Percentiles rank a stretch among this genome's conserved stretches.
These are phyloP conservation scores for Pseudogymnoascus sp. DNA, from an alignment of 2,329 filamentous ascomycete genomes.

Conservation along the genomic window DNA sequence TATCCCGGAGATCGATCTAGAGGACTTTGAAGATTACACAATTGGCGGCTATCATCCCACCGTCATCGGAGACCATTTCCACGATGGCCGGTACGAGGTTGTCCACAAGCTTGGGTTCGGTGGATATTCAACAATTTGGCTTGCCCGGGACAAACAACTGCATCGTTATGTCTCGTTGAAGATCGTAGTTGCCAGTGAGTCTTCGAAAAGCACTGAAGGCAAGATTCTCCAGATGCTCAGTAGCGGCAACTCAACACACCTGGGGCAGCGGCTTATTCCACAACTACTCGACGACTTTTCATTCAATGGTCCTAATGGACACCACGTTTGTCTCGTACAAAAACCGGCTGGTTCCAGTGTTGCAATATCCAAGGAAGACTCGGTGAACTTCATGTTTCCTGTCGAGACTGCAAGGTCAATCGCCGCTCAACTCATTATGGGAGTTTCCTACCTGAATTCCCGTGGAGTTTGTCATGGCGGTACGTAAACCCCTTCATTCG, in stretches of 20 bases:
- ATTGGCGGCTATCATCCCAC: constrained; percentile 37
- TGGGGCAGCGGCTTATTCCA: constrained; percentile 26
- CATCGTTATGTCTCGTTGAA: constrained; percentile 14
- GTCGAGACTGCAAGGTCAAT: not conserved
- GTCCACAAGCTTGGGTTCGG: constrained; percentile 40
- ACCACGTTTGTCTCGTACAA: constrained; percentile 36
- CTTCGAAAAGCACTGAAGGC: not conserved
- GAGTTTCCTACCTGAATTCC: not conserved
- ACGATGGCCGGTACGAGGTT: constrained; percentile 34
- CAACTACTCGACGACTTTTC: constrained; percentile 32
- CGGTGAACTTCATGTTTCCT: not conserved
- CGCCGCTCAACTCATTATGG: not conserved
- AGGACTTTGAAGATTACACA: constrained; percentile 15
- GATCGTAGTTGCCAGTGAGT: constrained; percentile 11
- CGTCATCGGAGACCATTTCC: constrained; percentile 33
- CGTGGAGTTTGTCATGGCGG: not conserved
- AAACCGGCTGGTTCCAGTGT: constrained; percentile 17
- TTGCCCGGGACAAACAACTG: constrained; percentile 27
- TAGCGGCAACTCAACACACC: constrained; percentile 10
- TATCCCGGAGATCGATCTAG: not conserved
- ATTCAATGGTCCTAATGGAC: constrained; percentile 36
- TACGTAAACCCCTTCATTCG: not conserved
- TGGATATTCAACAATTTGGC: constrained; percentile 38
- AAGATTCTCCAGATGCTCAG: not conserved
- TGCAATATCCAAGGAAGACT: not conserved